A percentile compares a stretch with the other conserved stretches of the same genome.
phyloP scores from a whole-genome alignment of 1,284 basidiomycete species.

The Cryptococcus sp. region DNA sequence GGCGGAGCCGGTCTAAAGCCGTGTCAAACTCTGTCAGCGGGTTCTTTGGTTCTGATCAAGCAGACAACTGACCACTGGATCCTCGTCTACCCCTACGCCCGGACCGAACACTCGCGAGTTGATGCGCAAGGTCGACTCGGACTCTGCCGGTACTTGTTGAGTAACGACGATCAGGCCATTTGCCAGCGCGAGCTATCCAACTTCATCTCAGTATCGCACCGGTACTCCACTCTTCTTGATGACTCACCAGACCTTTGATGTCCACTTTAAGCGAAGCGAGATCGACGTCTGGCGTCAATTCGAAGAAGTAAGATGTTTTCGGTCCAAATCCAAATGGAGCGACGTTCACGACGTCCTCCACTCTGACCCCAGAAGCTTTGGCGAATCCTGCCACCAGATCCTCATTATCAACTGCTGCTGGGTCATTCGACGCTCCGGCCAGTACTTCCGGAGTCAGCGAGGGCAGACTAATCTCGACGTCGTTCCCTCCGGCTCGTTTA shows the following conservation, averaged over 20 bases:
- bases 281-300: constrained; percentile 24
- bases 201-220: background rate
- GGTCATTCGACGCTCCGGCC: background rate
- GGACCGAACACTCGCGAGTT: constrained; percentile 36
- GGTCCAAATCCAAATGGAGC: constrained; percentile 21
- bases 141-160: constrained; percentile 19
- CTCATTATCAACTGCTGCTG: background rate
- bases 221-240: background rate
- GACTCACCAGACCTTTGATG: constrained; percentile 24
- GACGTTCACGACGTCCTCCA: constrained; percentile 15
- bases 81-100: constrained; percentile 39
- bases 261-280: constrained; percentile 23
- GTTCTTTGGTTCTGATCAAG: background rate
- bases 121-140: constrained; percentile 17
- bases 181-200: constrained; percentile 1
- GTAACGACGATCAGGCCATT: constrained; percentile 30
- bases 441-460: constrained; percentile 4
- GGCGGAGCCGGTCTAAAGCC: constrained; percentile 36
- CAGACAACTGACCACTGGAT: constrained; percentile 40
- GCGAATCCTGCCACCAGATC: background rate
- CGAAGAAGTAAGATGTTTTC: constrained; percentile 20
- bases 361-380: constrained; percentile 9
- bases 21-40: background rate
- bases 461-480: constrained; percentile 16
- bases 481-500: background rate